Evolutionary conservation across 441 rosid species (phyloP).

Genomic region (Sinapis alba): DNA sequence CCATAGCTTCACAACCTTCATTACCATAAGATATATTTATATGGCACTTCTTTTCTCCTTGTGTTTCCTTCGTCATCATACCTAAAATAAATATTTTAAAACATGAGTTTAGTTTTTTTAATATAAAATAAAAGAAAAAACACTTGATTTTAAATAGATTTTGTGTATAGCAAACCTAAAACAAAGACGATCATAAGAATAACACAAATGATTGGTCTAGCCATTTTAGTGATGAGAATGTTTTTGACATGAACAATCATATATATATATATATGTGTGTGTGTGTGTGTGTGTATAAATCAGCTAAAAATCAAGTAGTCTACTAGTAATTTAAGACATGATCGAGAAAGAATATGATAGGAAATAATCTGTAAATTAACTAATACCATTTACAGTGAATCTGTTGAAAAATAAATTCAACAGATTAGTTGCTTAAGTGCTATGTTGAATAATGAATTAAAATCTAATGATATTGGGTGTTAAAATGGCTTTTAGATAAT

Average conservation of each 20-base stretch:
- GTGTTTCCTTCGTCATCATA: neutral
- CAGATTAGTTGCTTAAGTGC: neutral
- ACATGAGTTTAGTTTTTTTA: neutral
- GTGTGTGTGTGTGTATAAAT: too few relatives aligned
- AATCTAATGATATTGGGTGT: too few relatives aligned
- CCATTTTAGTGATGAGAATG: neutral
- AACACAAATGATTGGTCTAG: neutral
- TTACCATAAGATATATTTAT: neutral
- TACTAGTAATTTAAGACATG: too few relatives aligned
- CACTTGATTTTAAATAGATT: neutral
- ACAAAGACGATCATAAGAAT: neutral
- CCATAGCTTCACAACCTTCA: slow-evolving; percentile 18
- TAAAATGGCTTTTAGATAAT: too few relatives aligned
- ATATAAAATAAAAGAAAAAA: neutral
- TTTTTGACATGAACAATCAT: neutral
- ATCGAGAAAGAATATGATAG: neutral
- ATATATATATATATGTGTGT: too few relatives aligned
- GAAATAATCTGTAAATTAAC: neutral
- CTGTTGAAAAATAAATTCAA: neutral
- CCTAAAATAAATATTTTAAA: slow-evolving; percentile 7
- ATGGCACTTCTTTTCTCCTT: neutral
- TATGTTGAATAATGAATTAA: neutral
- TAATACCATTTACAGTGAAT: neutral
- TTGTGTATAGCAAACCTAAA: neutral
- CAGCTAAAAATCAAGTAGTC: too few relatives aligned